Percentiles rank a stretch among this genome's conserved stretches.
These are phyloP conservation scores for Zanthoxylum bungeanum DNA, from an alignment of 345 rosid species.

Conservation along the genomic window DNA sequence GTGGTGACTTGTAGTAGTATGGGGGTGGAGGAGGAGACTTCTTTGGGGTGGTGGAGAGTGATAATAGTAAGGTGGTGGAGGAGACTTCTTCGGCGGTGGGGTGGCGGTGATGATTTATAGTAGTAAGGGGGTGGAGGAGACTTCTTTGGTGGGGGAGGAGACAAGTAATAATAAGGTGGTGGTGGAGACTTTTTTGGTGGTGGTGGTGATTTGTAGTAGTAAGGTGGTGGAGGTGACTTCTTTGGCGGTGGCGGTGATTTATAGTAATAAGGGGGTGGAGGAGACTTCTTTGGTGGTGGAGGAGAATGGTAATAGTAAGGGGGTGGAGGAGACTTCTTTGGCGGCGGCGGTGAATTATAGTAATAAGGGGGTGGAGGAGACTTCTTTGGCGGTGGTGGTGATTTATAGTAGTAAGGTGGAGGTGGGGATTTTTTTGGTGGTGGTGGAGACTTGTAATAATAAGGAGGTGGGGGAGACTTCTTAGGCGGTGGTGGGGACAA, in stretches of 20 bases:
- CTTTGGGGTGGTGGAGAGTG: slow-evolving; percentile 7
- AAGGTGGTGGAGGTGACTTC: slow-evolving; percentile 12
- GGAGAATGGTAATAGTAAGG: slow-evolving; percentile 17
- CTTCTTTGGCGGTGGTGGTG: background rate
- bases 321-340: background rate
- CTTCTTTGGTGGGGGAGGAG: slow-evolving; percentile 4
- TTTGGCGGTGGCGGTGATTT: background rate
- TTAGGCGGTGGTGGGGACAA: background rate
- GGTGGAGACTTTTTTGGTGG: background rate
- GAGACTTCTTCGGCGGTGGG: background rate
- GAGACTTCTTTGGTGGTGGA: background rate
- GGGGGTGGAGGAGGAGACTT: background rate
- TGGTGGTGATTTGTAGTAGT: background rate
- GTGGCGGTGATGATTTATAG: slow-evolving; percentile 11
- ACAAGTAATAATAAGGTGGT: background rate
- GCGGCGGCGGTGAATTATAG: slow-evolving; percentile 16
- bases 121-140: slow-evolving; percentile 6
- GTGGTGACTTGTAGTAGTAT: slow-evolving; percentile 7
- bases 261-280: background rate
- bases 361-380: slow-evolving; percentile 17
- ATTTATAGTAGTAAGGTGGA: background rate
- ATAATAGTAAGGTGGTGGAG: background rate
- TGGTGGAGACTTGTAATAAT: background rate
- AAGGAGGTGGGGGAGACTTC: background rate
- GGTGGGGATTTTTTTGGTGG: fast-evolving